Percentiles rank a stretch among this genome's conserved stretches.
Conservation (phyloP, 1,284 basidiomycete genomes). For the Sporisorium scitamineum region DNA sequence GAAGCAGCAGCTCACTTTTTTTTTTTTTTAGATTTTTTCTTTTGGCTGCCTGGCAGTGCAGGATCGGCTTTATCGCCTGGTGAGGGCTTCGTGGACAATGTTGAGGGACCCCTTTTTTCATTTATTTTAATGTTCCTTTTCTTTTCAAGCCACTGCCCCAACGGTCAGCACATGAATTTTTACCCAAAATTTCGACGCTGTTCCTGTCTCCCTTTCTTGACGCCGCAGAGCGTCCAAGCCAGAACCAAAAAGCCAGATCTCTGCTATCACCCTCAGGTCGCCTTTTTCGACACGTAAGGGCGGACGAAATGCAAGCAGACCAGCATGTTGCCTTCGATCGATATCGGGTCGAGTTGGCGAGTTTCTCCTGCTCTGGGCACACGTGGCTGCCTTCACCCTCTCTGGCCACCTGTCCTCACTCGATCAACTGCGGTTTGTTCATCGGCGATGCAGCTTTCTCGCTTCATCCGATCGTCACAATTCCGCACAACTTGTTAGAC, state of each 20-base stretch:
- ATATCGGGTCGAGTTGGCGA: slow-evolving; percentile 7
- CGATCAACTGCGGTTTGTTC: no score
- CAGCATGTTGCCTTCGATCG: slow-evolving; percentile 4
- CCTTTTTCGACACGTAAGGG: background rate
- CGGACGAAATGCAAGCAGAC: no score
- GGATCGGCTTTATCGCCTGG: slow-evolving; percentile 16
- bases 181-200: slow-evolving; percentile 19
- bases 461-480: background rate
- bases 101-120: background rate
- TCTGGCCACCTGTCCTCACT: background rate
- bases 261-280: background rate
- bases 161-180: slow-evolving; percentile 2
- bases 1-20: no score
- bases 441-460: no score
- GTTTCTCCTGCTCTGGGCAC: background rate
- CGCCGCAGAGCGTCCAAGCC: background rate
- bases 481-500: background rate
- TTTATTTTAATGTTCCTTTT: background rate
- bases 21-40: background rate
- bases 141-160: slow-evolving; percentile 1
- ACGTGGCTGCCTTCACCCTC: background rate
- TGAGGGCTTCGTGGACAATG: slow-evolving; percentile 1
- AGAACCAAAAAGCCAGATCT: background rate
- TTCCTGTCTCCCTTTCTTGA: background rate
- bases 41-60: background rate